phyloP scores from a whole-genome alignment of 768 basidiomycete genomes.

The Naematelia aurantialba region DNA sequence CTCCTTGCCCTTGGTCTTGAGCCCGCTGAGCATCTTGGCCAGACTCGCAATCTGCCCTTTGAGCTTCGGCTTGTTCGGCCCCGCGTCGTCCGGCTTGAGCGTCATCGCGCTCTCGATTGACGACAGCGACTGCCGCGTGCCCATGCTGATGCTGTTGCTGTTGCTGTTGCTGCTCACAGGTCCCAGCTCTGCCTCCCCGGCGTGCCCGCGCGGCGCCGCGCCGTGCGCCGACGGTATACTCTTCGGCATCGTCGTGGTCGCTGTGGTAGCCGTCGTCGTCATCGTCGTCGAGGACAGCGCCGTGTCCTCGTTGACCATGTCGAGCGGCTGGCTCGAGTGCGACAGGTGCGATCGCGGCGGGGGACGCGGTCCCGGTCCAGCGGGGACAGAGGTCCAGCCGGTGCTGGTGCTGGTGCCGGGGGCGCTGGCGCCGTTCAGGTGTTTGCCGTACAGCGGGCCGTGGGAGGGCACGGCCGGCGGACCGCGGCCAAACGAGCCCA shows the following conservation, averaged over 20 bases:
- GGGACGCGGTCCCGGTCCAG: conserved; percentile 3
- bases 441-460: conserved; percentile 2
- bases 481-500: conserved; percentile 36
- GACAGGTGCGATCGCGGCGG: conserved; percentile 7
- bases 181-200: background rate
- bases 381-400: background rate
- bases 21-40: conserved; percentile 80
- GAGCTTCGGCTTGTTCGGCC: conserved; percentile 58
- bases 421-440: no score
- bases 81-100: conserved; percentile 2
- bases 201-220: no score
- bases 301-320: background rate
- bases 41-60: conserved; percentile 84
- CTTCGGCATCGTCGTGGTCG: background rate
- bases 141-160: no score
- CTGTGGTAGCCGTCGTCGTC: background rate
- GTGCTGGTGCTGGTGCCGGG: no score
- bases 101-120: background rate
- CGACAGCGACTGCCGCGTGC: background rate
- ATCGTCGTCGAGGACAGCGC: background rate
- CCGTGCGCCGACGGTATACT: background rate
- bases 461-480: conserved; percentile 1
- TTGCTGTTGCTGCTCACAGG: background rate
- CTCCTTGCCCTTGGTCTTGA: conserved; percentile 47
- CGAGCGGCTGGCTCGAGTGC: background rate